Evolutionary conservation across 2,329 filamentous ascomycete genomes (phyloP).

Genomic region (Penicillium sp.): DNA sequence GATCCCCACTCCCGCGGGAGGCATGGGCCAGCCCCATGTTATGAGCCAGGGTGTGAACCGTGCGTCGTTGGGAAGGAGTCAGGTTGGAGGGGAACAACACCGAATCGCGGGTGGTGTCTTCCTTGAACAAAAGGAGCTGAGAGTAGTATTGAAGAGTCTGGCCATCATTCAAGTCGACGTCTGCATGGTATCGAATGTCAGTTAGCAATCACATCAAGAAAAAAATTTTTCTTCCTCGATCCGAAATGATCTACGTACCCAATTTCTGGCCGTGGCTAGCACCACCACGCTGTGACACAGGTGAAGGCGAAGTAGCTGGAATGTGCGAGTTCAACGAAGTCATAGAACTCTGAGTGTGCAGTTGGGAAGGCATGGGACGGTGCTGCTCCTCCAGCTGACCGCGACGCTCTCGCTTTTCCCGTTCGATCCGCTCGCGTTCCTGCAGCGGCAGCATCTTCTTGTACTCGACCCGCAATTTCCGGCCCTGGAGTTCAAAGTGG

Average conservation of each 20-base stretch:
- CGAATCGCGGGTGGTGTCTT: slow-evolving; percentile 73
- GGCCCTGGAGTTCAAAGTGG: slow-evolving; percentile 89
- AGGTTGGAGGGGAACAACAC: slow-evolving; percentile 81
- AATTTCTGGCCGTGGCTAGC: slow-evolving; percentile 30
- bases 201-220: background rate
- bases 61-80: slow-evolving; percentile 79
- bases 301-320: slow-evolving; percentile 65
- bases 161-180: slow-evolving; percentile 89
- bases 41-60: slow-evolving; percentile 91
- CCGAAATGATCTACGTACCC: slow-evolving; percentile 27
- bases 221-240: slow-evolving; percentile 1
- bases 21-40: slow-evolving; percentile 90
- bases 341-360: slow-evolving; percentile 84
- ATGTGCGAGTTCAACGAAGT: slow-evolving; percentile 71
- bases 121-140: slow-evolving; percentile 84
- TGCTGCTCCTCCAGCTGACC: slow-evolving; percentile 98
- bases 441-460: slow-evolving; percentile 98
- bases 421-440: slow-evolving; percentile 91
- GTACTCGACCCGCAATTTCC: slow-evolving; percentile 94
- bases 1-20: slow-evolving; percentile 83
- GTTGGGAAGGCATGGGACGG: slow-evolving; percentile 65
- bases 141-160: slow-evolving; percentile 85
- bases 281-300: slow-evolving; percentile 57
- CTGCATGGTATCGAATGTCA: slow-evolving; percentile 32
- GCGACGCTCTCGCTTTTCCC: slow-evolving; percentile 92